These are phyloP conservation scores for Candida labiduridarum DNA, from an alignment of 1,139 yeast genomes.

Conservation along the genomic window DNA sequence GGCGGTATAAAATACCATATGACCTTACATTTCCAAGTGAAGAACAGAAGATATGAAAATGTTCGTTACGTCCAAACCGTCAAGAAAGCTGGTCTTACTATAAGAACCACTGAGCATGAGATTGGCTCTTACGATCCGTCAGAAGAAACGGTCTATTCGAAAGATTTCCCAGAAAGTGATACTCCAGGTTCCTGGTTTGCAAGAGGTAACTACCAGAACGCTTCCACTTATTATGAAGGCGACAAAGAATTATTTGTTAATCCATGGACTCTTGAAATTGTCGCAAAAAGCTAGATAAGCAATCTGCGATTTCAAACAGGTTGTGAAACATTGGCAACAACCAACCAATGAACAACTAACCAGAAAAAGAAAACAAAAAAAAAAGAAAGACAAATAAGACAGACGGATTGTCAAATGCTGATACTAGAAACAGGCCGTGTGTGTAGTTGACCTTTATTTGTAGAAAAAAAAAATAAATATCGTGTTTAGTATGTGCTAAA, in stretches of 20 bases:
- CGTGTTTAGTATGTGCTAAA: too few relatives aligned
- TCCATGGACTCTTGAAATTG: slow-evolving; percentile 32
- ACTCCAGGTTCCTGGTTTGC: slow-evolving; percentile 46
- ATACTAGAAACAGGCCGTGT: too few relatives aligned
- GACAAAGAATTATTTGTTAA: slow-evolving; percentile 30
- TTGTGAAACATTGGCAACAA: neutral
- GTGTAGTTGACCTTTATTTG: too few relatives aligned
- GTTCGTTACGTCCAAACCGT: slow-evolving; percentile 41
- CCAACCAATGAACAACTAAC: too few relatives aligned
- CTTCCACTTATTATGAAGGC: slow-evolving; percentile 36
- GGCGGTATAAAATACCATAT: slow-evolving; percentile 40
- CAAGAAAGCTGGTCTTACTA: slow-evolving; percentile 40
- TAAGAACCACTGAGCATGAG: slow-evolving; percentile 33
- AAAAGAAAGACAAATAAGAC: neutral
- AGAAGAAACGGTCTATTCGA: slow-evolving; percentile 26
- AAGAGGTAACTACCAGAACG: slow-evolving; percentile 40
- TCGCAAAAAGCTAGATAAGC: slow-evolving; percentile 7
- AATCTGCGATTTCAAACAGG: neutral
- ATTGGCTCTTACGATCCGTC: slow-evolving; percentile 38
- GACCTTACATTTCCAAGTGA: slow-evolving; percentile 38
- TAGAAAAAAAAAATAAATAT: too few relatives aligned
- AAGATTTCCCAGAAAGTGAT: slow-evolving; percentile 37
- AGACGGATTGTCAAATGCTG: too few relatives aligned
- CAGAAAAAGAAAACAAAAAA: neutral
- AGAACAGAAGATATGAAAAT: slow-evolving; percentile 31